Evolutionary conservation across 805 yeast genomes (phyloP), one percentile per base, ranked within the genome.

Genomic region (Starmera dryadoides): DNA sequence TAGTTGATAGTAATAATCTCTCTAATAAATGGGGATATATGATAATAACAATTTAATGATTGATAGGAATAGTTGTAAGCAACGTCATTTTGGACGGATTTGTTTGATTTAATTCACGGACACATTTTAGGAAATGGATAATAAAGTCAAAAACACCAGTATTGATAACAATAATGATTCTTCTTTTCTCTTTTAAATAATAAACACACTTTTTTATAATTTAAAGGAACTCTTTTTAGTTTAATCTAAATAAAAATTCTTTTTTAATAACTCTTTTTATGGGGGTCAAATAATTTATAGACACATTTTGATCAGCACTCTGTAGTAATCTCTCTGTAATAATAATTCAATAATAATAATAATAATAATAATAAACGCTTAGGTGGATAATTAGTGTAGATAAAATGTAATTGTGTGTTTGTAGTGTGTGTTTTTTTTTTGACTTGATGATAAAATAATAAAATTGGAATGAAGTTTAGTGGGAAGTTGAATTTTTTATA

Each of bases 31-130:
- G 9, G 9, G 32, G 25, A 22, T 22, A 22, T 34, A 11, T 23
- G 34, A 25, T 30, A 34, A 32, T 40, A 40, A 41, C 5, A 25
- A 12, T 25, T n/a, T 11, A 25, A 5, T 25, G 23, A 21, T 21
- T 21, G 23, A 9, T 11, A 25, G 28, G n/a, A 11, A 25, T 25
- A 12, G 28, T 8, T 25, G 9, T 11, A 25, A 25, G 28, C 28
- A 25, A 47, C 56, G 58, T 38, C 58, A 50, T 53, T 29, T 39
- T 50, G 58, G 52, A 47, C 53, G 53, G 50, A 20, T 32, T 39
- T 18, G 29, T 42, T 32, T 38, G 28, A 25, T 34, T 37, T 32
- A 38, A 25, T 48, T 48, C 52, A 53, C 44, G 47, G 55, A 41
- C 48, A 45, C 56, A 53, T 52, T 38, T 39, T 52, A n/a, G 44